Percentiles rank a stretch among this genome's conserved stretches.
Conservation (phyloP, 2,329 filamentous ascomycete species). For the Pestalotiopsis sp. region DNA sequence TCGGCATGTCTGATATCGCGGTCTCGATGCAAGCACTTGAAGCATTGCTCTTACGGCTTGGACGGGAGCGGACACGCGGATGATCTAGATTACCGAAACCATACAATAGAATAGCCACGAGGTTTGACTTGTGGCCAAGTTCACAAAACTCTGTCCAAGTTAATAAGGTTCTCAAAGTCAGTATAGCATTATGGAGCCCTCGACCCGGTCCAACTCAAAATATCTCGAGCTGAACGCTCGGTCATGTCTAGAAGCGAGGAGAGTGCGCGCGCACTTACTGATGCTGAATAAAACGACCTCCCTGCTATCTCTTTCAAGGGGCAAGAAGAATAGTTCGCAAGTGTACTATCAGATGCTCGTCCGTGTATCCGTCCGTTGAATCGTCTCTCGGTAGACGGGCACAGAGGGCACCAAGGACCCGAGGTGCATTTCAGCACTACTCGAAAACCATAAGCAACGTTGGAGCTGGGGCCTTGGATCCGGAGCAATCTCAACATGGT, state of each 20-base stretch:
- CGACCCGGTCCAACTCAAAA: conserved; percentile 9
- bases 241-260: background rate
- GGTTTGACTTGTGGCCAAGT: background rate
- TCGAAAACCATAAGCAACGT: background rate
- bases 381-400: background rate
- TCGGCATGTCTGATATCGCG: conserved; percentile 5
- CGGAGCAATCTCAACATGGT: background rate
- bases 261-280: background rate
- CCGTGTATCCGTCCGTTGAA: background rate
- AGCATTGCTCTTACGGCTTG: background rate
- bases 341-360: background rate
- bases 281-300: background rate
- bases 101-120: background rate
- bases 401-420: background rate
- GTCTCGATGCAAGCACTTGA: background rate
- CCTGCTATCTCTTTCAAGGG: background rate
- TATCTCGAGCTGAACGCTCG: background rate
- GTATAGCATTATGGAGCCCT: background rate
- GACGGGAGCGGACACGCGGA: background rate
- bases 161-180: background rate
- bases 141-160: background rate
- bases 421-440: background rate
- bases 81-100: background rate
- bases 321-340: background rate
- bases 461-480: background rate